Conservation (phyloP, 2,329 filamentous ascomycete genomes). For the Arachnopeziza araneosa region DNA sequence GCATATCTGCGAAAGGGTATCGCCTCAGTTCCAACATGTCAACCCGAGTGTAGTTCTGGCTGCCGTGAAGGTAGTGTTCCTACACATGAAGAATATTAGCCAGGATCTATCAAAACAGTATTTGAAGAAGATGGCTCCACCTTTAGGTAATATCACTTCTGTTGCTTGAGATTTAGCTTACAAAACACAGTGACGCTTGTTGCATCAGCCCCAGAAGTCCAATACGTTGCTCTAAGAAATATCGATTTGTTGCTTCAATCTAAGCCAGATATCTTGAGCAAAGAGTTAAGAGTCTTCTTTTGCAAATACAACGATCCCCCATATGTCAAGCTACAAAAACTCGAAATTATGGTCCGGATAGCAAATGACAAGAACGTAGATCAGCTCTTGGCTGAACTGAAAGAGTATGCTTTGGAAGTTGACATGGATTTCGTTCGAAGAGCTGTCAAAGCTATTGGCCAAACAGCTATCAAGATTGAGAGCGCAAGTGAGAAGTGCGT, state of each 20-base stretch:
- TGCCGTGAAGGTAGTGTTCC: conserved; percentile 96
- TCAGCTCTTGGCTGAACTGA: conserved; percentile 86
- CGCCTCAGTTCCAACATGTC: conserved; percentile 96
- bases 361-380: conserved; percentile 96
- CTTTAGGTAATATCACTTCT: conserved; percentile 58
- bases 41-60: conserved; percentile 95
- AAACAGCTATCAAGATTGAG: conserved; percentile 98
- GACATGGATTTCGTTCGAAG: conserved; percentile 98
- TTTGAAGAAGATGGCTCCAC: conserved; percentile 97
- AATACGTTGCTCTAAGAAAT: conserved; percentile 93
- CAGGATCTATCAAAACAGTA: conserved; percentile 77
- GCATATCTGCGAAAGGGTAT: conserved; percentile 94
- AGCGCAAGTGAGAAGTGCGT: conserved; percentile 92
- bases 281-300: conserved; percentile 97
- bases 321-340: conserved; percentile 94
- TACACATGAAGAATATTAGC: conserved; percentile 85
- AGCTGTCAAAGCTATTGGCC: conserved; percentile 92
- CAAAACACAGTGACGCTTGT: conserved; percentile 73
- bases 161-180: conserved; percentile 8
- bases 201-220: conserved; percentile 91
- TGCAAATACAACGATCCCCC: conserved; percentile 99
- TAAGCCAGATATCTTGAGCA: conserved; percentile 92
- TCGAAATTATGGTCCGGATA: conserved; percentile 99
- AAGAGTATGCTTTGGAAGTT: conserved; percentile 95
- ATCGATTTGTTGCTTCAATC: conserved; percentile 95